Base-by-base conservation (phyloP, 352 stramenopile genomes). In the Pythium brachiatum region DNA sequence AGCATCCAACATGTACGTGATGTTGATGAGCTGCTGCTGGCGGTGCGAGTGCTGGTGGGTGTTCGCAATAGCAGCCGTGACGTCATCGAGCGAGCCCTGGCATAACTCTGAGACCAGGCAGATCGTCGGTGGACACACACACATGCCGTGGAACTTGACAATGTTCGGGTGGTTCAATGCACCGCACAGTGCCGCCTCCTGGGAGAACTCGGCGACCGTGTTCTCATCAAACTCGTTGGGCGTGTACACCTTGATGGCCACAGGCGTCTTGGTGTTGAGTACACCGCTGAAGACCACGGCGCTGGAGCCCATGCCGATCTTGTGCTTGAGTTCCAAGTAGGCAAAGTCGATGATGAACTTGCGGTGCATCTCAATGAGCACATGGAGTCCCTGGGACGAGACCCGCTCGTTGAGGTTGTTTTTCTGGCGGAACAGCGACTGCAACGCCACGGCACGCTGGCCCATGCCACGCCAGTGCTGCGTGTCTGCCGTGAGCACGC, bases 231-330 rank as follows among this genome's bases (percentile, higher is more conserved):
- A 66, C 29, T 72, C 66, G 2, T 57, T 53, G 12, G 79, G 79
- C 18, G 69, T 78, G 64, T 83, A 89, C 39, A 88, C 69, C 41
- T 87, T 87, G 60, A 86, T 59, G 0, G 79, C 79, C 8, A 89
- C 79, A 9, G 50, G 63, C 7, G 60, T 71, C 21, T 50, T 54
- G n/a, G 69, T 74, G 11, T 72, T 43, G 2, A 82, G 51, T 4
- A 69, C 38, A 12, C 79, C 79, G 13, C 64, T 64, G 68, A 79
- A 89, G 5, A 89, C 79, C 7, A 73, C 58, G 0, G 79, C 74
- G 11, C 72, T 85, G 11, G 72, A 60, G 20, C 75, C 79, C 0
- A 70, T 47, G 16, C 79, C 79, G n/a, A 88, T 78, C 12, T 64
- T 52, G 2, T 74, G 20, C 13, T 68, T 52, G 26, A 86, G 25